Evolutionary conservation across 1,284 basidiomycete species (phyloP).

Genomic region (Ganoderma lingzhi): DNA sequence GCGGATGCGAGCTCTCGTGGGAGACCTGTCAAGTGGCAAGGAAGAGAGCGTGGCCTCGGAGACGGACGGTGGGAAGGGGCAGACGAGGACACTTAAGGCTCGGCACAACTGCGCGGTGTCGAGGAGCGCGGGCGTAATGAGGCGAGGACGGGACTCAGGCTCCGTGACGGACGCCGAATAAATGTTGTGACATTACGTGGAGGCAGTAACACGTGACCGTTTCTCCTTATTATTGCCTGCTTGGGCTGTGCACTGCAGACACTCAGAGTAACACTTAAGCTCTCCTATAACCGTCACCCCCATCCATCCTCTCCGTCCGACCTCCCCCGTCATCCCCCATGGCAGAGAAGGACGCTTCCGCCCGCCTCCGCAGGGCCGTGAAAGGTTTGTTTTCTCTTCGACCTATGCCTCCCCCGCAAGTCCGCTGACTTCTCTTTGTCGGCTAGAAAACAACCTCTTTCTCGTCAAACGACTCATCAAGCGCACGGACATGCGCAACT

Average conservation of each 20-base stretch:
- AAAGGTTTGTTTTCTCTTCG: constrained; percentile 59
- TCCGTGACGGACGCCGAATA: constrained; percentile 12
- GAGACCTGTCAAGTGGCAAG: no score
- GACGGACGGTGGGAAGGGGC: constrained; percentile 9
- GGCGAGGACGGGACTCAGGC: background rate
- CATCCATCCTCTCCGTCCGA: constrained; percentile 22
- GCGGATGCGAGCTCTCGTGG: no score
- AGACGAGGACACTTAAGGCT: constrained; percentile 2
- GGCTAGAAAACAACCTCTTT: constrained; percentile 89
- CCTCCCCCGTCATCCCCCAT: constrained; percentile 47
- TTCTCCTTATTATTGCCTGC: constrained; percentile 34
- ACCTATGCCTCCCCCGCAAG: constrained; percentile 31
- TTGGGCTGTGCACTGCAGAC: constrained; percentile 35
- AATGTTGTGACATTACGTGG: constrained; percentile 8
- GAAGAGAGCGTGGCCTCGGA: background rate
- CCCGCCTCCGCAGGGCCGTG: constrained; percentile 79
- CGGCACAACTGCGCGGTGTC: constrained; percentile 15
- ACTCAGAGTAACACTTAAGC: constrained; percentile 16
- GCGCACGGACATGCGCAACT: constrained; percentile 88
- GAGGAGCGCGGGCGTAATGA: background rate
- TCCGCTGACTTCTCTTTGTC: constrained; percentile 19
- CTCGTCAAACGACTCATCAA: constrained; percentile 85
- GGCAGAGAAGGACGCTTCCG: constrained; percentile 83
- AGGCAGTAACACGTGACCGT: constrained; percentile 28
- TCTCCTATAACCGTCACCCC: constrained; percentile 25